Conservation (phyloP, 257 asterid genomes). For the Dorcoceras hygrometricum region DNA sequence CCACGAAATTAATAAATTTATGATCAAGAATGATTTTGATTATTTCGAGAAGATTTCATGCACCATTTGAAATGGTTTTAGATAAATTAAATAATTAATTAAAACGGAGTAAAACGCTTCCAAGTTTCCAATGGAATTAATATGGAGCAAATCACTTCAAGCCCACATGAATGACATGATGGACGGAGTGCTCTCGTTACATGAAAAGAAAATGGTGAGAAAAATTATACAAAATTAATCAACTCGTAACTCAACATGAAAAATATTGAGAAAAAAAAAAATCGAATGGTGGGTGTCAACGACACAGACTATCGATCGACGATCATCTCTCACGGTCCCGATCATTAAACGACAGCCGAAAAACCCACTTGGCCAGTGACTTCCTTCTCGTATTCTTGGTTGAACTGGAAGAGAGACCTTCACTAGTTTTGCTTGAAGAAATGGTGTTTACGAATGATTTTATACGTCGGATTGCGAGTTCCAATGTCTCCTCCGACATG, state of each 20-base stretch:
- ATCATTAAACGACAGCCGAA: constrained; percentile 61
- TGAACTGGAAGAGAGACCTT: constrained; percentile 1
- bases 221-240: constrained; percentile 8
- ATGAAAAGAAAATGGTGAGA: not conserved
- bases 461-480: constrained; percentile 56
- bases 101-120: not conserved
- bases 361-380: constrained; percentile 65
- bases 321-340: constrained; percentile 29
- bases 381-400: constrained; percentile 41
- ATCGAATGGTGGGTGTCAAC: not conserved
- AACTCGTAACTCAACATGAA: constrained; percentile 31
- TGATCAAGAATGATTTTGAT: not conserved
- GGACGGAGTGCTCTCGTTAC: constrained; percentile 64
- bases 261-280: constrained; percentile 32
- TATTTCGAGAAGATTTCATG: not conserved
- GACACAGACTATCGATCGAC: not conserved
- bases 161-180: constrained; percentile 62
- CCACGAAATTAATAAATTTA: not conserved
- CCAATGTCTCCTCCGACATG: constrained; percentile 65
- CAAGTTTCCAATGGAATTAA: not conserved
- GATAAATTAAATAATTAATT: too few relatives aligned
- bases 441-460: constrained; percentile 38
- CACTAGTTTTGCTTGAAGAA: not conserved
- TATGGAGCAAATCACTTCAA: constrained; percentile 48
- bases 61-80: too few relatives aligned